A percentile compares a stretch with the other conserved stretches of the same genome.
phyloP scores from a whole-genome alignment of 345 rosid genomes.

The Bruguiera gymnorhiza region DNA sequence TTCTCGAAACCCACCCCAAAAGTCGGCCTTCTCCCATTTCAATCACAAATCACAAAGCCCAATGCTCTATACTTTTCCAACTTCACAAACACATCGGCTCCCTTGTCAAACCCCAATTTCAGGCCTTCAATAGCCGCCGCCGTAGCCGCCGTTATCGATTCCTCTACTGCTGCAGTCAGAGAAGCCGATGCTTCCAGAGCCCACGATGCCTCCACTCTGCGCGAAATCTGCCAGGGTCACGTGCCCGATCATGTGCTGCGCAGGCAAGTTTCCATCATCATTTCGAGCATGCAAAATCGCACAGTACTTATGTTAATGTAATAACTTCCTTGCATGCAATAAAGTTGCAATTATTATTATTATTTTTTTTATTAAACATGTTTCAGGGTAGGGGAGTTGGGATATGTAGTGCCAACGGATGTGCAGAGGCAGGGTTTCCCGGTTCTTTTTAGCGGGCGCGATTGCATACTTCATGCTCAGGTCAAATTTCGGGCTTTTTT shows the following conservation, averaged over 20 bases:
- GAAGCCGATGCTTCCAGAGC: not conserved
- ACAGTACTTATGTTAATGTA: too few relatives aligned
- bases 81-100: not conserved
- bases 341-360: not conserved
- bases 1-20: not conserved
- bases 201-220: conserved; percentile 22
- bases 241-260: conserved; percentile 47
- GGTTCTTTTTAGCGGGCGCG: conserved; percentile 58
- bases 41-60: not conserved
- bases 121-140: conserved; percentile 13
- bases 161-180: conserved; percentile 7
- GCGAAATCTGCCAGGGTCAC: conserved; percentile 44
- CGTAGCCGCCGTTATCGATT: conserved; percentile 3
- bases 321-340: not conserved
- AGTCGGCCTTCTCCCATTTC: not conserved
- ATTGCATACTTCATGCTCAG: conserved; percentile 90
- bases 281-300: not conserved
- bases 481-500: conserved; percentile 30
- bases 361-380: not conserved
- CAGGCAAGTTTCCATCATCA: conserved; percentile 33
- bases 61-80: not conserved
- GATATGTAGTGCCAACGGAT: conserved; percentile 58
- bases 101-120: conserved; percentile 7
- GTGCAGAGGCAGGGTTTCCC: conserved; percentile 75
- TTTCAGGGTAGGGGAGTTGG: conserved; percentile 67